These are phyloP conservation scores for Hypoxylon sp. DNA, from an alignment of 2,329 filamentous ascomycete genomes.

Conservation along the genomic window DNA sequence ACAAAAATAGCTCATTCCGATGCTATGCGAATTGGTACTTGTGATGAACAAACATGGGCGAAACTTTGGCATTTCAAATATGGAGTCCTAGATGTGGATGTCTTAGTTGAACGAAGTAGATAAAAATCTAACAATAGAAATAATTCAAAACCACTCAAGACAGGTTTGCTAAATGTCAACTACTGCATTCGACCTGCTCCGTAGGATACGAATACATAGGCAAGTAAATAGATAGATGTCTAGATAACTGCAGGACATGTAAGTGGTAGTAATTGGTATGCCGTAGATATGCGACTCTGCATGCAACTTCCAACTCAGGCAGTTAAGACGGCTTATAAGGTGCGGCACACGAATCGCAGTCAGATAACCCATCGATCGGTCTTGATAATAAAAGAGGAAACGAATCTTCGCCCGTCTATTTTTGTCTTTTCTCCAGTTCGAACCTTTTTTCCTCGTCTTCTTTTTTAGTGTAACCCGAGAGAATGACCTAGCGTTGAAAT, in stretches of 20 bases:
- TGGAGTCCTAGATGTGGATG: too few relatives aligned
- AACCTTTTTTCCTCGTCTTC: conserved; percentile 21
- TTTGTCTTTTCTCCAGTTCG: conserved; percentile 10
- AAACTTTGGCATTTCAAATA: background rate
- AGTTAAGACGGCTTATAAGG: too few relatives aligned
- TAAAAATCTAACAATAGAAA: too few relatives aligned
- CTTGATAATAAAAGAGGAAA: conserved; percentile 13
- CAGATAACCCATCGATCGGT: conserved; percentile 5
- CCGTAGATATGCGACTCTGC: conserved; percentile 22
- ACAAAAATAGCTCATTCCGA: conserved; percentile 33
- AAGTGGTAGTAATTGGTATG: background rate
- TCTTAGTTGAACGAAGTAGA: background rate
- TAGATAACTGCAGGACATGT: background rate
- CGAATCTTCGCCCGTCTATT: conserved; percentile 26
- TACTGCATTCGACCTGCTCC: background rate
- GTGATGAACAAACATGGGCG: background rate
- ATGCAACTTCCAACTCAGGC: conserved; percentile 18
- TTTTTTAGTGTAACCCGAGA: conserved; percentile 7
- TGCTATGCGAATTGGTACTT: conserved; percentile 15
- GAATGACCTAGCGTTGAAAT: conserved; percentile 1
- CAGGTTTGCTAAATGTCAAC: background rate
- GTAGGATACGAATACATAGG: background rate
- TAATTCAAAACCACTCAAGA: background rate
- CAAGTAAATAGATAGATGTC: background rate
- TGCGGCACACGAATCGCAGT: conserved; percentile 2